A percentile compares a stretch with the other conserved stretches of the same genome.
Conservation (phyloP, 1,284 basidiomycete genomes). For the Cutaneotrichosporon mucoides region DNA sequence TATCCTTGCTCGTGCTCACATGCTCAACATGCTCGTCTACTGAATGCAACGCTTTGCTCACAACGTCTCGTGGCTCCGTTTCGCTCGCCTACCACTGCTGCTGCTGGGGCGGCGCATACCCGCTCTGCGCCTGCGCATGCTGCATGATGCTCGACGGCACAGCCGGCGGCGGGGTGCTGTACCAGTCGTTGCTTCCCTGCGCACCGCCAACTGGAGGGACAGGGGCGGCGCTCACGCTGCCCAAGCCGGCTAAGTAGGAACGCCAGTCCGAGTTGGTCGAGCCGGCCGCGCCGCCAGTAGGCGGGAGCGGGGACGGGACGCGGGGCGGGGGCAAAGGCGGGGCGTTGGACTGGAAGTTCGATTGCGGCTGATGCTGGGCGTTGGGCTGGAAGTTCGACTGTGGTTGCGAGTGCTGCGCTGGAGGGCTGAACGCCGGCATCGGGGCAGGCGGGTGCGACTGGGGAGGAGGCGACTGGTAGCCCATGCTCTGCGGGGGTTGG, state of each 20-base stretch:
- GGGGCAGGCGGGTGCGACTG: too few species aligned
- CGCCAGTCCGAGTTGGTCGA: slow-evolving; percentile 32
- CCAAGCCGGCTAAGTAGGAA: slow-evolving; percentile 33
- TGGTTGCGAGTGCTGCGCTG: too few species aligned
- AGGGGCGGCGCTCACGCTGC: not conserved
- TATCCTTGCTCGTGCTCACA: too few species aligned
- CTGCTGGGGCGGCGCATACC: not conserved
- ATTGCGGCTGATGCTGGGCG: not conserved
- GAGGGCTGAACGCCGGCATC: too few species aligned
- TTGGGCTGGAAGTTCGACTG: too few species aligned
- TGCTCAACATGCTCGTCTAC: too few species aligned
- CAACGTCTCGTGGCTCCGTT: too few species aligned
- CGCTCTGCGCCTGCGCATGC: slow-evolving; percentile 2
- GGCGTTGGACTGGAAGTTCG: not conserved
- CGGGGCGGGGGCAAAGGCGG: not conserved
- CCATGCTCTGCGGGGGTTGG: slow-evolving; percentile 5
- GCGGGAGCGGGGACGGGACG: not conserved
- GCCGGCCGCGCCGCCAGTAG: not conserved
- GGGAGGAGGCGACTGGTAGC: not conserved
- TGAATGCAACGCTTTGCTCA: too few species aligned
- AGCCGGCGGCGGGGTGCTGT: slow-evolving; percentile 5
- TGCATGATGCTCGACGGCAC: slow-evolving; percentile 8
- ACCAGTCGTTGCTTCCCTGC: slow-evolving; percentile 2
- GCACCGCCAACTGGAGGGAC: not conserved
- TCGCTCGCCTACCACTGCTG: slow-evolving; percentile 11